Percentiles rank a stretch among this genome's conserved stretches.
These are phyloP conservation scores for Stagonosporopsis vannaccii DNA, from an alignment of 2,329 filamentous ascomycete genomes.

Conservation along the genomic window DNA sequence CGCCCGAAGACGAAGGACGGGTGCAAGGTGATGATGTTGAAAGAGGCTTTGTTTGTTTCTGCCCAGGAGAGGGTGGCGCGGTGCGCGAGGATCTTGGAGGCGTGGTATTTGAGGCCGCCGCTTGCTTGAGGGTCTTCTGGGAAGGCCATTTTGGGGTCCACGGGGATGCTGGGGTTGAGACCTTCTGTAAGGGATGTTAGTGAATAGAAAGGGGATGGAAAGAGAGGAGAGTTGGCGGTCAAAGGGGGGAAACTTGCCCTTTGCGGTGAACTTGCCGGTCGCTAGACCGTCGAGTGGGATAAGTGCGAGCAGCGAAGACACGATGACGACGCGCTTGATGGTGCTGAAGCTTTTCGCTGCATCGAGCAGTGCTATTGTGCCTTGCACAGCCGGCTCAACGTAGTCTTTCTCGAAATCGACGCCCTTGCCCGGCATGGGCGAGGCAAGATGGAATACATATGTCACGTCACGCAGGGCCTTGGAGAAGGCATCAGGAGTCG, in stretches of 20 bases:
- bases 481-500: slow-evolving; percentile 20
- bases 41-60: slow-evolving; percentile 26
- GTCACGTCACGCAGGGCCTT: slow-evolving; percentile 29
- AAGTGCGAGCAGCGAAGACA: slow-evolving; percentile 30
- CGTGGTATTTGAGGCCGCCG: slow-evolving; percentile 25
- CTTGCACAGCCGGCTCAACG: slow-evolving; percentile 36
- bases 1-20: slow-evolving; percentile 35
- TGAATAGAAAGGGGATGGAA: neutral
- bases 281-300: slow-evolving; percentile 19
- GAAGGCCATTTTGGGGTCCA: slow-evolving; percentile 19
- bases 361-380: slow-evolving; percentile 30
- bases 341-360: slow-evolving; percentile 28
- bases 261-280: neutral
- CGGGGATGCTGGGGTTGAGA: slow-evolving; percentile 14
- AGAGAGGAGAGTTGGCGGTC: neutral
- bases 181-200: slow-evolving; percentile 1
- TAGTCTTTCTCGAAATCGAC: slow-evolving; percentile 25
- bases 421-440: slow-evolving; percentile 33
- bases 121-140: slow-evolving; percentile 8
- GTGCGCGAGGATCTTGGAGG: slow-evolving; percentile 37
- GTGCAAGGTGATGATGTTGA: slow-evolving; percentile 33
- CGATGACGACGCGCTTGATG: slow-evolving; percentile 39
- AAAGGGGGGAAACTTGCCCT: slow-evolving; percentile 2
- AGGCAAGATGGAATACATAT: slow-evolving; percentile 41
- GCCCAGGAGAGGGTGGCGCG: slow-evolving; percentile 34